Evolutionary conservation across 805 yeast genomes (phyloP).

Genomic region (Lipomyces yamadae): DNA sequence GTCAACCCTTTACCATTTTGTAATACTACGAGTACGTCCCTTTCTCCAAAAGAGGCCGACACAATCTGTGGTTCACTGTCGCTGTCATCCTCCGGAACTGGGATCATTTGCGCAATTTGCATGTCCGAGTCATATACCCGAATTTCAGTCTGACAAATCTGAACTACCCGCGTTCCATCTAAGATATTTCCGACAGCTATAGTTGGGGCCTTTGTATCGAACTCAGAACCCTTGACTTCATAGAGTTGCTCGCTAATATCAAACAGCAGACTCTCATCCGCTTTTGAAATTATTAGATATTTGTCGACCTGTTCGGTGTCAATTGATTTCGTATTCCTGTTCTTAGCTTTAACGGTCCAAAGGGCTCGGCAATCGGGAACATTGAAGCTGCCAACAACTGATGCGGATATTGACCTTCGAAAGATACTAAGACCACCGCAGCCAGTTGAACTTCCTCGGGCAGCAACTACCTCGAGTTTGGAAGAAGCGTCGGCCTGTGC

Average conservation of each 20-base stretch:
- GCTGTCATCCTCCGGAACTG: conserved; percentile 21
- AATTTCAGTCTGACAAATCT: conserved; percentile 70
- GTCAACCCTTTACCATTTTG: conserved; percentile 26
- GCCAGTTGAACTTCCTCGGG: conserved; percentile 63
- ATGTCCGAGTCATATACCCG: conserved; percentile 67
- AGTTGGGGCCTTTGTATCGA: conserved; percentile 66
- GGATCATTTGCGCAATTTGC: conserved; percentile 49
- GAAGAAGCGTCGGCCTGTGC: conserved; percentile 12
- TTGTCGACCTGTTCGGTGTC: conserved; percentile 33
- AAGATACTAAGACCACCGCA: conserved; percentile 63
- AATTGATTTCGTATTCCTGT: conserved; percentile 31
- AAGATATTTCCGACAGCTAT: conserved; percentile 68
- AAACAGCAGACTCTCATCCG: conserved; percentile 47
- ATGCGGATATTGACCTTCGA: conserved; percentile 71
- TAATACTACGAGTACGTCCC: conserved; percentile 22
- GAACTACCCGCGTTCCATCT: conserved; percentile 64
- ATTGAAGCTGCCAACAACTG: conserved; percentile 66
- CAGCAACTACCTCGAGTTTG: conserved; percentile 60
- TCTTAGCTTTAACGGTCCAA: conserved; percentile 62
- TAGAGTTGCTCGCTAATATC: conserved; percentile 53
- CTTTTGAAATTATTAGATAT: conserved; percentile 44
- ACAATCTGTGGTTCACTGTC: conserved; percentile 21
- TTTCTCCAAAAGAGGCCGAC: conserved; percentile 21
- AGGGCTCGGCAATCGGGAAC: conserved; percentile 73
- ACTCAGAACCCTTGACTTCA: conserved; percentile 63